phyloP scores from a whole-genome alignment of 331 rosid species.

The Cydonia oblonga region DNA sequence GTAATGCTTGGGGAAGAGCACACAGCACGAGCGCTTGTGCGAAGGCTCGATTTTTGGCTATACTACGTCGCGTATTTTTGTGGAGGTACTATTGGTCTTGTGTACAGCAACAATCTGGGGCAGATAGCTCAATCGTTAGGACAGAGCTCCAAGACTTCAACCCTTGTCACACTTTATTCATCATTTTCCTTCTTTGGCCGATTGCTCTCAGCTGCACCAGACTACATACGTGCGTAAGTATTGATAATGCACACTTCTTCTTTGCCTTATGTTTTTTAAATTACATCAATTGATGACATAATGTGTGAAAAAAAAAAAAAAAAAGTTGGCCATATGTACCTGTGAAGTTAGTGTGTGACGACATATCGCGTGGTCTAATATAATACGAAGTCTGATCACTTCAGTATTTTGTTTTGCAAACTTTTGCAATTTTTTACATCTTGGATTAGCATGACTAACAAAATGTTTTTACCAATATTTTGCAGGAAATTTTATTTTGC shows the following conservation, averaged over 20 bases:
- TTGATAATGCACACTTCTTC: not conserved
- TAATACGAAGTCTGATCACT: too few relatives aligned
- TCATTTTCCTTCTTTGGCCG: slow-evolving; percentile 95
- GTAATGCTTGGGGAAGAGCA: slow-evolving; percentile 85
- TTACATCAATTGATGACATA: not conserved
- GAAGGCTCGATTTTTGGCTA: slow-evolving; percentile 78
- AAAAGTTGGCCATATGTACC: not conserved
- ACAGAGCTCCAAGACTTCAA: slow-evolving; percentile 33
- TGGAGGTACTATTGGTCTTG: slow-evolving; percentile 95
- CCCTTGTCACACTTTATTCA: slow-evolving; percentile 73
- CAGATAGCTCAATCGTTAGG: slow-evolving; percentile 92
- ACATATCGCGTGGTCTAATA: not conserved
- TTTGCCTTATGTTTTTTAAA: not conserved
- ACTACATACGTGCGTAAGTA: slow-evolving; percentile 66
- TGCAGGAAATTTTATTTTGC: slow-evolving; percentile 88
- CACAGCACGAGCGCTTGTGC: slow-evolving; percentile 37
- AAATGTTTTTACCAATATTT: not conserved
- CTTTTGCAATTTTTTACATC: too few relatives aligned
- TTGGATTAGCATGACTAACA: not conserved
- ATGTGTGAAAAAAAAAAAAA: not conserved
- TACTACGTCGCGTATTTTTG: slow-evolving; percentile 75
- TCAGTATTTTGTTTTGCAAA: too few relatives aligned
- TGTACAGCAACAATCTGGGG: slow-evolving; percentile 88
- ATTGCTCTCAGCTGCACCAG: slow-evolving; percentile 88
- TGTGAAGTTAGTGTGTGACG: not conserved